A percentile compares a stretch with the other conserved stretches of the same genome.
phyloP scores from a whole-genome alignment of 2,329 filamentous ascomycete species.

The Neocucurbitaria cava region DNA sequence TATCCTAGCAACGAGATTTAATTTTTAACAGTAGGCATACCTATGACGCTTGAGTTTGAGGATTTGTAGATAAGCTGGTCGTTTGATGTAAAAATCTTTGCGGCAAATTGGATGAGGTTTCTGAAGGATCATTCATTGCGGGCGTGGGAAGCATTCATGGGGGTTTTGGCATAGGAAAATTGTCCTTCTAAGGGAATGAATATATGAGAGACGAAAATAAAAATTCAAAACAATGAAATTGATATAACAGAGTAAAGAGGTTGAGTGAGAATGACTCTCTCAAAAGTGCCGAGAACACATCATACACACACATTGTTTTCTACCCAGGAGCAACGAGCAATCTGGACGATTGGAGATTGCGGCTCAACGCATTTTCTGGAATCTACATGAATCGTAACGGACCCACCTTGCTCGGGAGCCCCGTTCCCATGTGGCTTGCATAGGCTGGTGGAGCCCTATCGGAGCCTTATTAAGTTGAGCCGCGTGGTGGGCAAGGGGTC shows the following conservation, averaged over 20 bases:
- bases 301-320: no score
- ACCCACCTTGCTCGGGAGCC: constrained; percentile 27
- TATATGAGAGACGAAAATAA: not conserved
- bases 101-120: no score
- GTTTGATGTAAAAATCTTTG: no score
- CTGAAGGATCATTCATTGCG: no score
- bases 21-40: not conserved
- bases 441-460: not conserved
- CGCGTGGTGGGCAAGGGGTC: not conserved
- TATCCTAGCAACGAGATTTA: constrained; percentile 62
- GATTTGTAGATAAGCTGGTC: no score
- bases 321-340: not conserved
- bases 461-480: constrained; percentile 10
- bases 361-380: constrained; percentile 21
- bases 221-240: no score
- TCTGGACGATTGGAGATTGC: constrained; percentile 17
- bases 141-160: no score
- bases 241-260: no score
- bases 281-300: no score
- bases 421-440: constrained; percentile 13
- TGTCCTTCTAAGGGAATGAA: not conserved
- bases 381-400: constrained; percentile 17
- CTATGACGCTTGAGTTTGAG: no score
- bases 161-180: not conserved
- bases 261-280: no score